Conservation (phyloP, 164 flowering plant species). For the Saururus chinensis region DNA sequence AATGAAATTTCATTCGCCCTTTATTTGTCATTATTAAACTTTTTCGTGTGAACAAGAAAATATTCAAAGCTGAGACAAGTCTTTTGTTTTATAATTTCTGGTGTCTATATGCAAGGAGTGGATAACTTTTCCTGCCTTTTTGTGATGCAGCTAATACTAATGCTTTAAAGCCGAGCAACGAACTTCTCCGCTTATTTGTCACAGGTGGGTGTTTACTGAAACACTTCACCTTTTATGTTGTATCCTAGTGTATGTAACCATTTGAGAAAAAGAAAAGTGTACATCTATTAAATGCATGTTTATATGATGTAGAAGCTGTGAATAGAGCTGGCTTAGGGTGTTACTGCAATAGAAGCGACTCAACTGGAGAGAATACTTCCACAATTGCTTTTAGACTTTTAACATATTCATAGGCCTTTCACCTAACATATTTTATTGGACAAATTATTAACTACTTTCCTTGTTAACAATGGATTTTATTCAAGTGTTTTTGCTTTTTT, state of each 20-base stretch:
- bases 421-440: too few species aligned
- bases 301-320: constrained; percentile 59
- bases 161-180: constrained; percentile 73
- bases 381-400: constrained; percentile 79
- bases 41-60: too few species aligned
- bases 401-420: constrained; percentile 6
- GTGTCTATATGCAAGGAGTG: neutral
- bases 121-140: neutral
- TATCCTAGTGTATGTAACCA: neutral
- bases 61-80: too few species aligned
- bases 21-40: too few species aligned
- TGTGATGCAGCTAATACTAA: constrained; percentile 62
- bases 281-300: constrained; percentile 1
- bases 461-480: too few species aligned
- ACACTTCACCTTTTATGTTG: neutral
- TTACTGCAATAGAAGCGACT: constrained; percentile 57
- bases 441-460: too few species aligned
- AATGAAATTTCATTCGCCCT: too few species aligned
- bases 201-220: constrained; percentile 32
- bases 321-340: constrained; percentile 88
- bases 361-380: constrained; percentile 95
- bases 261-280: neutral
- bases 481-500: too few species aligned
- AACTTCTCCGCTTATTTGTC: constrained; percentile 63
- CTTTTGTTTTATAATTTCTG: too few species aligned